Conservation (phyloP, 768 basidiomycete genomes). For the Pulveroboletus sp. region DNA sequence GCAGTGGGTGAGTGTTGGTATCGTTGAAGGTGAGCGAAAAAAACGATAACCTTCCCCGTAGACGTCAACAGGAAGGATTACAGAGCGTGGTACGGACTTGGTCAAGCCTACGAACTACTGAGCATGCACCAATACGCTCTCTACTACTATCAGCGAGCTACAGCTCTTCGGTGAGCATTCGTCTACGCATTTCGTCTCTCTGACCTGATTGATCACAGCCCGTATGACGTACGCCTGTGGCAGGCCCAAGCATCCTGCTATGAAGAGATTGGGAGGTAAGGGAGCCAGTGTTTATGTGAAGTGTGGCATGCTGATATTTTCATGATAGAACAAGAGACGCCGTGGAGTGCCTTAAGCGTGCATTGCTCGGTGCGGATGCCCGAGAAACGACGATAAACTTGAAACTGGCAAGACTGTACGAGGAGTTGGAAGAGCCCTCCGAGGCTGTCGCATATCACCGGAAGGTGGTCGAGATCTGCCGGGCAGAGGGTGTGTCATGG, state of each 20-base stretch:
- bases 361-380: constrained; percentile 75
- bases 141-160: constrained; percentile 95
- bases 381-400: constrained; percentile 69
- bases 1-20: constrained; percentile 71
- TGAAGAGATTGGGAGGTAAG: constrained; percentile 82
- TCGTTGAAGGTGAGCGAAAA: neutral
- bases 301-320: constrained; percentile 3
- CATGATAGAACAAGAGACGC: constrained; percentile 73
- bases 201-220: constrained; percentile 41
- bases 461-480: constrained; percentile 66
- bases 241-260: constrained; percentile 92
- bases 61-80: constrained; percentile 97
- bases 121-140: constrained; percentile 97
- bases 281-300: neutral
- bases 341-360: constrained; percentile 86
- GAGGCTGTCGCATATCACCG: constrained; percentile 79
- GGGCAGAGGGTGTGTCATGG: constrained; percentile 39
- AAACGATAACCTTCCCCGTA: constrained; percentile 29
- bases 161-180: constrained; percentile 68
- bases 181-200: neutral
- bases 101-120: constrained; percentile 94
- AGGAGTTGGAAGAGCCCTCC: constrained; percentile 56
- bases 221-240: constrained; percentile 96
- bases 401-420: constrained; percentile 70
- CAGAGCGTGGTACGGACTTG: constrained; percentile 96